phyloP scores from a whole-genome alignment of 192 early-diverging fungal species.

The Coemansia nantahalensis region DNA sequence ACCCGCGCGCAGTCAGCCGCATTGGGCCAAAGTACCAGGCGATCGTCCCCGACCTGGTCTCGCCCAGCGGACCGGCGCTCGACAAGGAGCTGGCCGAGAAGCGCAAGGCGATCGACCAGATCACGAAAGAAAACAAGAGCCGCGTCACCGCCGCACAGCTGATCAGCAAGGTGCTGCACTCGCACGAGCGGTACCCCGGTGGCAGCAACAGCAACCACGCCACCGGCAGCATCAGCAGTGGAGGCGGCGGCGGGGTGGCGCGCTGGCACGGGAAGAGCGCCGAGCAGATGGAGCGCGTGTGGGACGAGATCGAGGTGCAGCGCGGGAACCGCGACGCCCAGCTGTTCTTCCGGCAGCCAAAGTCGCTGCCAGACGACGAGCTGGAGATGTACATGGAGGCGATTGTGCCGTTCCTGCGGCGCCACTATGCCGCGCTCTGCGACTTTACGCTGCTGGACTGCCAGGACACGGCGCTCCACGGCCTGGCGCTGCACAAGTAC shows the following conservation, averaged over 20 bases:
- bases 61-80: slow-evolving; percentile 34
- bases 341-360: slow-evolving; percentile 48
- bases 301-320: slow-evolving; percentile 44
- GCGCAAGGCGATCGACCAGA: background rate
- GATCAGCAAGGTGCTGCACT: background rate
- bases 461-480: slow-evolving; percentile 61
- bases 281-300: slow-evolving; percentile 42
- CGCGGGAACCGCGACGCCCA: slow-evolving; percentile 42
- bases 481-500: slow-evolving; percentile 52
- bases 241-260: slow-evolving; percentile 21
- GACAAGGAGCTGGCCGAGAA: slow-evolving; percentile 19
- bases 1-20: slow-evolving; percentile 73
- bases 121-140: background rate
- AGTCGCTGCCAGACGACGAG: slow-evolving; percentile 45
- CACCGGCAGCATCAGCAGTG: slow-evolving; percentile 6
- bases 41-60: slow-evolving; percentile 57
- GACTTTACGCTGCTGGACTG: slow-evolving; percentile 60
- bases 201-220: background rate
- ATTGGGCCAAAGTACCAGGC: slow-evolving; percentile 85
- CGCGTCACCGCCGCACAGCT: background rate
- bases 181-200: background rate
- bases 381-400: slow-evolving; percentile 51
- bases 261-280: slow-evolving; percentile 48
- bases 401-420: slow-evolving; percentile 39
- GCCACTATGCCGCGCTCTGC: slow-evolving; percentile 19